Conservation (phyloP, 2,329 filamentous ascomycete genomes). For the Didymella glomerata region DNA sequence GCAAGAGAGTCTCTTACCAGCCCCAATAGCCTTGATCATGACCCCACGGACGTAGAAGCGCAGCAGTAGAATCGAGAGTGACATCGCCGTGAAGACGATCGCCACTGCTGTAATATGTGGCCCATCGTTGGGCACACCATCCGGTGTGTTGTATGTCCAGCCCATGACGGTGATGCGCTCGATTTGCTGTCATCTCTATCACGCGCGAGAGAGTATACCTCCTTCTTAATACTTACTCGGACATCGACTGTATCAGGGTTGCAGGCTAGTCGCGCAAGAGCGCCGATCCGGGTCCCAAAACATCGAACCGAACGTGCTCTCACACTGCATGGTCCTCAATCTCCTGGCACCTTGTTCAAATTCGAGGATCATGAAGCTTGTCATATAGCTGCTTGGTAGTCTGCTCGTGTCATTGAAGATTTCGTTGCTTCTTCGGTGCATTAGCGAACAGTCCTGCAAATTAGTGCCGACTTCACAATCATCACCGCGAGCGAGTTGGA, state of each 20-base stretch:
- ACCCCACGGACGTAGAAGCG: slow-evolving; percentile 24
- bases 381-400: neutral
- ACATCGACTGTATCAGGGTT: neutral
- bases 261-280: neutral
- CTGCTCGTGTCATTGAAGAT: neutral
- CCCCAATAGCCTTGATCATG: slow-evolving; percentile 27
- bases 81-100: slow-evolving; percentile 17
- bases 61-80: slow-evolving; percentile 18
- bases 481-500: neutral
- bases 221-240: neutral
- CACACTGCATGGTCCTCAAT: neutral
- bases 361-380: neutral
- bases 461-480: neutral
- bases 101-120: slow-evolving; percentile 18
- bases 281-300: neutral
- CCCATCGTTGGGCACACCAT: slow-evolving; percentile 15
- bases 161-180: slow-evolving; percentile 10
- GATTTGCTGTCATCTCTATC: neutral
- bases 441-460: neutral
- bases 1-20: slow-evolving; percentile 15
- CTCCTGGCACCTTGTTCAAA: neutral
- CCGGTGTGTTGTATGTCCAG: slow-evolving; percentile 26
- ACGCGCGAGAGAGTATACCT: neutral
- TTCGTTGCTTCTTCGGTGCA: neutral
- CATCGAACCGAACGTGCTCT: neutral